Conservation (phyloP, 768 basidiomycete species). For the Lactarius hengduanensis region DNA sequence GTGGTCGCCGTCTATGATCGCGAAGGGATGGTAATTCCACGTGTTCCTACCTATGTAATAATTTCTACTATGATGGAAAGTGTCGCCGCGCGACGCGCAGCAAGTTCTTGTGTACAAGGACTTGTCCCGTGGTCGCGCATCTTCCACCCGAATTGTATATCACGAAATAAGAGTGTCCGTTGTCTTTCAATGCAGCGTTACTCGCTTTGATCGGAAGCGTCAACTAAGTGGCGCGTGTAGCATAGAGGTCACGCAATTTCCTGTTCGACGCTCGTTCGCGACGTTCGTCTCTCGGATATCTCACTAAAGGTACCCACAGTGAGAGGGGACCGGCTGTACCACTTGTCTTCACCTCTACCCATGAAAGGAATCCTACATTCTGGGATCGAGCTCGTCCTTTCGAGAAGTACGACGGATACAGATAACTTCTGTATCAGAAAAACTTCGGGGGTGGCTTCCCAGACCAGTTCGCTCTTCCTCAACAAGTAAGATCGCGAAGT, state of each 20-base stretch:
- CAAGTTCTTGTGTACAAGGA: conserved; percentile 49
- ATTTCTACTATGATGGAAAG: conserved; percentile 44
- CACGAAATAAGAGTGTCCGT: background rate
- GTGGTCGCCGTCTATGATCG: conserved; percentile 89
- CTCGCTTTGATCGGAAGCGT: background rate
- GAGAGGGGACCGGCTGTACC: background rate
- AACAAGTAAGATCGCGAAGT: background rate
- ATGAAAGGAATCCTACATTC: background rate
- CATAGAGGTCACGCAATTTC: background rate
- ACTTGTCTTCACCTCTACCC: background rate
- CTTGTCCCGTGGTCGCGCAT: conserved; percentile 76
- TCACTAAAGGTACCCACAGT: background rate
- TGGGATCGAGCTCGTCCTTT: conserved; percentile 3
- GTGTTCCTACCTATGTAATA: conserved; percentile 38
- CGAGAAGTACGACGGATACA: background rate
- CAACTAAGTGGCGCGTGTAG: background rate
- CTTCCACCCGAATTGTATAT: conserved; percentile 23
- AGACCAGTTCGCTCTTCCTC: background rate
- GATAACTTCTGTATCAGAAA: conserved; percentile 2
- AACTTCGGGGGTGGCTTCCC: conserved; percentile 20
- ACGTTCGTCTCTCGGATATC: background rate
- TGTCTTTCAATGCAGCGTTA: background rate
- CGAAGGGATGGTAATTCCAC: conserved; percentile 32
- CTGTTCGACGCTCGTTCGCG: background rate
- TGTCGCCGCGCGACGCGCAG: conserved; percentile 90